Evolutionary conservation across 2,329 filamentous ascomycete species (phyloP), one percentile per base, ranked within the genome.

Genomic region (Raffaelea deltoideospora): DNA sequence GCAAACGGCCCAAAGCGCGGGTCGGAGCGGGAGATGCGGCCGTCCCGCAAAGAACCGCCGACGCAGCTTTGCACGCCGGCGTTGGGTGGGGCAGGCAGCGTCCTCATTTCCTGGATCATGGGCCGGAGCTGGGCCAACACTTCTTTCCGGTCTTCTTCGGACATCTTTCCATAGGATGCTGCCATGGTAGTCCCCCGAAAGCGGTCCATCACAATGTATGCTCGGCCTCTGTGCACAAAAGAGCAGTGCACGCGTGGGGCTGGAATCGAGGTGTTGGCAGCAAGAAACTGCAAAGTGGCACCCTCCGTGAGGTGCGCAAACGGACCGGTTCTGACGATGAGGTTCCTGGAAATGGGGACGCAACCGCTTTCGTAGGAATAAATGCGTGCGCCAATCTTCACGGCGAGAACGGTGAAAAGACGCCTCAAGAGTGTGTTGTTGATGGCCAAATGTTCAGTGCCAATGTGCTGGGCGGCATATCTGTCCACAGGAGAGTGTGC

Each of bases 171-270:
- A 32, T 22, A 36, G 10, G 28, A 30, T 5, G 27, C 18, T 9
- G 26, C 22, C 6, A 39, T 17, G 14, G 20, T 20, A 10, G 15
- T 18, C 4, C 37, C 37, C 1, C 17, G 34, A 18, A 37, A 15
- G 7, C 34, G 29, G 9, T 40, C 36, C 39, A 41, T 43, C 5
- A 41, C 27, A 19, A 41, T 41, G 19, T 39, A 41, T 11, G 17
- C 24, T 13, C 18, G 13, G 28, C 30, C 35, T 4, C 20, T 32
- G n/a, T 30, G 37, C 1, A 31, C 28, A 21, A 35, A 37, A 9
- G 39, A 18, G 14, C 34, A 43, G 29, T 37, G 30, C 6, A 41
- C 32, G 8, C 30, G 24, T 4, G 41, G 41, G 8, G 41, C 41
- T 5, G 41, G 39, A 15, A 43, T 35, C 1, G 32, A 31, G 2